These are phyloP conservation scores for Rhododendron molle DNA, from an alignment of 148 eudicot species.

Conservation along the genomic window DNA sequence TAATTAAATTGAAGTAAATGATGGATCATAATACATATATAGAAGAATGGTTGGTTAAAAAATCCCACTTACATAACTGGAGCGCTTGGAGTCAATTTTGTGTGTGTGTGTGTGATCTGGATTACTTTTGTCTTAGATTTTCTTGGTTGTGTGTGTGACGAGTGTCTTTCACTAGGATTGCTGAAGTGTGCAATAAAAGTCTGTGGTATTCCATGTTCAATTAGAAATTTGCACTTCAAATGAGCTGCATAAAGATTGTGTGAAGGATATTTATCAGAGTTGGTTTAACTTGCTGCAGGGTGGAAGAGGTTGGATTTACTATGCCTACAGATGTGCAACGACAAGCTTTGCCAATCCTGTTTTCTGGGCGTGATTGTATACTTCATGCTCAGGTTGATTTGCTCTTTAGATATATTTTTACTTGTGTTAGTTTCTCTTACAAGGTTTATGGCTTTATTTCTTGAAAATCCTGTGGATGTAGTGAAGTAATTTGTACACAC, in stretches of 20 bases:
- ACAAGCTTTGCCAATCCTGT: conserved; percentile 74
- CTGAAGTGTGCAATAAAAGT: background rate
- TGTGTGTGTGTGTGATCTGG: background rate
- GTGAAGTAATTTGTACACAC: background rate
- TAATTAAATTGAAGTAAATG: background rate
- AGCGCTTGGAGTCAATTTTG: background rate
- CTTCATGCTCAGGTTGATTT: conserved; percentile 89
- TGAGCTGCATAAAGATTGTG: background rate
- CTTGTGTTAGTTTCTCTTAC: background rate
- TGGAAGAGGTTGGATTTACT: conserved; percentile 78
- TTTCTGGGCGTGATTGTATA: conserved; percentile 79
- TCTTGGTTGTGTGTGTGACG: background rate
- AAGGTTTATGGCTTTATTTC: background rate
- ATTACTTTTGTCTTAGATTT: background rate
- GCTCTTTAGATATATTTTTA: background rate
- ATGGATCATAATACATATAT: background rate
- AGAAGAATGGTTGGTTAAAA: background rate
- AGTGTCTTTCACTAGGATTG: background rate
- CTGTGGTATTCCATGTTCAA: background rate
- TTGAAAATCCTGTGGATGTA: background rate
- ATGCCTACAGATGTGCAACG: conserved; percentile 78
- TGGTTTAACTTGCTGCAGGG: conserved; percentile 37
- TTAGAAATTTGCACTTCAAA: background rate
- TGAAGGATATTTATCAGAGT: background rate
- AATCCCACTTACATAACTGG: background rate